Base-by-base conservation (phyloP, 2,329 filamentous ascomycete genomes). In the Hymenoscyphus fructigenus region DNA sequence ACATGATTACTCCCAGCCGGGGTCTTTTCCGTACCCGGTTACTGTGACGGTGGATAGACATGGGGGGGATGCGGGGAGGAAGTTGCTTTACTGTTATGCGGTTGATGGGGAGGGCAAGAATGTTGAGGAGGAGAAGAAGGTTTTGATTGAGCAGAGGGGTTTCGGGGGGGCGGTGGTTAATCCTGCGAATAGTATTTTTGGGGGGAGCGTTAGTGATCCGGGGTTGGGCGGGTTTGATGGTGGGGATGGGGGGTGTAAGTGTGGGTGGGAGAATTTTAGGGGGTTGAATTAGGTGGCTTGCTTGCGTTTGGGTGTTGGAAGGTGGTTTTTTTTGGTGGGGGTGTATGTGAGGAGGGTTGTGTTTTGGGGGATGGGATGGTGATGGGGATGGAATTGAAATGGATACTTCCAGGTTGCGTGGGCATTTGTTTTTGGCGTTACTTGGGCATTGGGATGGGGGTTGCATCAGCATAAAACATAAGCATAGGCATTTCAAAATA, bases 1-100 rank as follows among this genome's bases (percentile, higher is more conserved):
- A 20, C 74, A 70, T 1, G 72, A 72, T 56, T 69, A 75, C 50
- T 60, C 59, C 0, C 71, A 73, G 26, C 86, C 86, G 0, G 86
- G 85, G 7, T 84, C 83, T 3, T 87, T 89, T 76, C 87, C 87
- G 1, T 89, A 88, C 69, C 87, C 87, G 0, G 80, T 88, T 53
- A 88, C 85, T 3, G 75, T 89, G 56, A 83, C 81, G 20, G 79
- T 84, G 66, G 87, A 90, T 74, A 84, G 85, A 57, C 87, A 90
- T 71, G 87, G 87, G 50, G 87, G 87, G 15, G 74, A 85, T 70
- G 75, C 78, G 6, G 70, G 72, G 14, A 75, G 76, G 69, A 89
- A 89, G 76, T 78, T 83, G 53, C 77, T 84, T 2, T 88, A 83
- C 77, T 79, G 81, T 58, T 84, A 85, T 74, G 76, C 76, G 2